Evolutionary conservation across 306 rosid species (phyloP), one percentile per base, ranked within the genome.

Genomic region (Begonia fuchsioides): DNA sequence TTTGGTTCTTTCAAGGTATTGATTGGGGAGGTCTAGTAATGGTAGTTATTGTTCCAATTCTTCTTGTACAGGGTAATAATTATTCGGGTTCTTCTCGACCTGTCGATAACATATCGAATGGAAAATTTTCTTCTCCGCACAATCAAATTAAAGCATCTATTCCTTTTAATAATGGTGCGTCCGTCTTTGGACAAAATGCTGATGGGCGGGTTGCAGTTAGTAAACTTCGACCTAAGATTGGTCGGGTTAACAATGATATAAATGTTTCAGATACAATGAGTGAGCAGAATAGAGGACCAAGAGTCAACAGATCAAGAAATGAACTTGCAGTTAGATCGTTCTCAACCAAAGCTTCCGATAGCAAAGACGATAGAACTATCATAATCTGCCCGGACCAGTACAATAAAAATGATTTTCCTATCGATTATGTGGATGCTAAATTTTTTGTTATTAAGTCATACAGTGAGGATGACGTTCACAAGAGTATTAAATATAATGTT

Each of bases 391-490:
- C 93, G 12, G 90, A 78, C 67, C 86, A 76, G 47, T 83, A 78
- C 59, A 88, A 88, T 67, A 78, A 61, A 64, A 94, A 88, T 41
- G 88, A 74, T 43, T 73, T 88, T 45, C 77, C 76, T 20, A 58
- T 72, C 62, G 81, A 74, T 48, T 74, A 83, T 11, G 68, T 16
- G 50, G 77, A 78, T 63, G 96, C 90, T 1, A 88, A 83, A 54
- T 78, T 83, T 70, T 88, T 80, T 68, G 93, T 83, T 38, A 83
- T 88, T 55, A 88, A 88, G 72, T 88, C 96, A 5, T 88, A 88
- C 72, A 88, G 95, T n/a, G 96, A 88, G 72, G 96, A 88, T 76
- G 96, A 88, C 72, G 96, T 88, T 51, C 96, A 88, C 73, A 88
- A 83, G 72, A 88, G 96, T 65, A 69, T 88, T 43, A 88, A 88